A percentile compares a stretch with the other conserved stretches of the same genome.
These are phyloP conservation scores for Clarireedia hainanense DNA, from an alignment of 2,329 filamentous ascomycete genomes.

Conservation along the genomic window DNA sequence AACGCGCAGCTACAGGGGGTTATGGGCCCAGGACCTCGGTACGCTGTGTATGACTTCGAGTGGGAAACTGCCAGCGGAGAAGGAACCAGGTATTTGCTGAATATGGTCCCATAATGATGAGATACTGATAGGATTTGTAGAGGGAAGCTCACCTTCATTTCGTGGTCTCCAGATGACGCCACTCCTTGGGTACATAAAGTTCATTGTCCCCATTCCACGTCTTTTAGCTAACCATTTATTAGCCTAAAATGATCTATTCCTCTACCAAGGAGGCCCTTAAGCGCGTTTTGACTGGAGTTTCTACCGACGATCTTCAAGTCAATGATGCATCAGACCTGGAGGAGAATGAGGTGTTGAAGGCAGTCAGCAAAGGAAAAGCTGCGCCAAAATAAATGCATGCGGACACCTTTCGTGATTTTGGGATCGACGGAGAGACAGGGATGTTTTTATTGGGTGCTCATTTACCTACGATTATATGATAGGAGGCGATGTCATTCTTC, in stretches of 20 bases:
- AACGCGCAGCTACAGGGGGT: constrained; percentile 38
- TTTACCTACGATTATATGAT: constrained; percentile 17
- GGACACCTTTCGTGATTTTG: background rate
- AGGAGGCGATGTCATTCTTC: constrained; percentile 6
- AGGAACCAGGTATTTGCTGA: constrained; percentile 51
- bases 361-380: constrained; percentile 47
- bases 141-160: constrained; percentile 73
- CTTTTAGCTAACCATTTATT: constrained; percentile 1
- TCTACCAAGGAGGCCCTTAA: constrained; percentile 83
- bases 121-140: constrained; percentile 32
- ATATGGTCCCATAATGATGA: constrained; percentile 10
- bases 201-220: background rate
- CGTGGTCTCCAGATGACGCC: constrained; percentile 77
- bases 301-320: constrained; percentile 65
- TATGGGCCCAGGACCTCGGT: constrained; percentile 63
- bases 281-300: constrained; percentile 67
- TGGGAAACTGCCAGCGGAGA: constrained; percentile 66
- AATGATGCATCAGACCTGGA: constrained; percentile 80
- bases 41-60: constrained; percentile 79
- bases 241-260: constrained; percentile 88
- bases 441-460: constrained; percentile 25
- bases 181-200: constrained; percentile 47
- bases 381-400: constrained; percentile 3
- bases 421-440: constrained; percentile 5
- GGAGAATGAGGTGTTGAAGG: constrained; percentile 61